A percentile compares a stretch with the other conserved stretches of the same genome.
Evolutionary conservation across 2,329 filamentous ascomycete species (phyloP).

Genomic region (Metarhizium brunneum): DNA sequence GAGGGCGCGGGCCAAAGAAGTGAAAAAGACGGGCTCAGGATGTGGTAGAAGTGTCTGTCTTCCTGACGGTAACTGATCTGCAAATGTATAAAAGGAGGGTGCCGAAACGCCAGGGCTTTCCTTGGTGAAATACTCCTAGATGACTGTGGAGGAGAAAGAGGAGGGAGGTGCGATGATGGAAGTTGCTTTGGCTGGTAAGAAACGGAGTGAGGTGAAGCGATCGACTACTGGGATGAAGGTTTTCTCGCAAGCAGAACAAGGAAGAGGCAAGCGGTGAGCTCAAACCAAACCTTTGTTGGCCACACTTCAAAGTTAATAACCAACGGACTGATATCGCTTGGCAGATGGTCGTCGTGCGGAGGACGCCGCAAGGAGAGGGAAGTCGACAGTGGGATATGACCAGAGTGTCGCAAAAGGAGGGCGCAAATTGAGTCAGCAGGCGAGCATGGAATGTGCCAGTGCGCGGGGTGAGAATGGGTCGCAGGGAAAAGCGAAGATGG

Average conservation of each 20-base stretch:
- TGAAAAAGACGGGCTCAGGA: slow-evolving; percentile 19
- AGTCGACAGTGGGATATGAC: neutral
- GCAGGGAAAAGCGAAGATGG: neutral
- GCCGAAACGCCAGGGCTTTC: slow-evolving; percentile 8
- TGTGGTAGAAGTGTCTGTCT: slow-evolving; percentile 15
- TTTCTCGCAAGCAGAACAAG: slow-evolving; percentile 26
- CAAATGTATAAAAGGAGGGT: neutral
- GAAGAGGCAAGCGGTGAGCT: slow-evolving; percentile 28
- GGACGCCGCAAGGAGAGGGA: neutral
- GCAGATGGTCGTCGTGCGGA: neutral
- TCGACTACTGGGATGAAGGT: slow-evolving; percentile 23
- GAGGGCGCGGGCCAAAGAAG: slow-evolving; percentile 22
- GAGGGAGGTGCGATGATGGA: slow-evolving; percentile 23
- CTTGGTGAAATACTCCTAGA: slow-evolving; percentile 4
- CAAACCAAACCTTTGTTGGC: slow-evolving; percentile 21
- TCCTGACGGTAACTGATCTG: slow-evolving; percentile 14
- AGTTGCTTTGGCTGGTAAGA: slow-evolving; percentile 20
- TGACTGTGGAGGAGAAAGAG: slow-evolving; percentile 15
- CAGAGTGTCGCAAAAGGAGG: neutral
- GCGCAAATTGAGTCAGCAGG: neutral
- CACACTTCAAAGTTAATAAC: neutral
- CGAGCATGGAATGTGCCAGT: neutral
- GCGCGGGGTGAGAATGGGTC: neutral
- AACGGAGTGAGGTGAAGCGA: slow-evolving; percentile 24
- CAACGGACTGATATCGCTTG: neutral